Percentiles rank a stretch among this genome's conserved stretches.
Conservation (phyloP, 371 early-diverging fungal species). For the Mycotypha africana region DNA sequence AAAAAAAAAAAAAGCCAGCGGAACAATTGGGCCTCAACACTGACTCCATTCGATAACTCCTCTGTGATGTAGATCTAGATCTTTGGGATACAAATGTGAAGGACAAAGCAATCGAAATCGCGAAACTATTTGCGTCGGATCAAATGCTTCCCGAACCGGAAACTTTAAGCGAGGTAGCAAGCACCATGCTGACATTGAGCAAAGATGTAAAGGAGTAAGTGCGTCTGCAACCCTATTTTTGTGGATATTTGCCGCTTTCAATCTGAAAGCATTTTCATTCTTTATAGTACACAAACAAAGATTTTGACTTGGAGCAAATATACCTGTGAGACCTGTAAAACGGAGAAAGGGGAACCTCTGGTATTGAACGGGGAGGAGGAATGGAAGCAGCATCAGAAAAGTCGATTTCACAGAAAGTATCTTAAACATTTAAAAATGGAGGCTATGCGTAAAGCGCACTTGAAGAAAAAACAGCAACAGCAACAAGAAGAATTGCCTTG, state of each 20-base stretch:
- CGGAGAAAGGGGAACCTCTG: constrained; percentile 33
- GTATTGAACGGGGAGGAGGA: constrained; percentile 66
- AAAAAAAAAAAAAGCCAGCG: too few relatives aligned
- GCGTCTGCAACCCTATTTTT: too few relatives aligned
- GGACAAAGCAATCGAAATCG: constrained; percentile 45
- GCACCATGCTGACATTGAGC: constrained; percentile 26
- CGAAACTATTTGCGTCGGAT: constrained; percentile 32
- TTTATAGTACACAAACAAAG: constrained; percentile 40
- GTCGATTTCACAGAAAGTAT: constrained; percentile 56
- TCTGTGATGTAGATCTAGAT: constrained; percentile 43
- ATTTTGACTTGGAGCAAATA: constrained; percentile 59
- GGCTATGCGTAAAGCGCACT: constrained; percentile 13
- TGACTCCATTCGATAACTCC: too few relatives aligned
- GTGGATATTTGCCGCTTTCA: too few relatives aligned
- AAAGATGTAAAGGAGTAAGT: constrained; percentile 25
- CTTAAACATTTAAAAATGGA: constrained; percentile 21
- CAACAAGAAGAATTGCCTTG: neutral
- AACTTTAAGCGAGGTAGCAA: constrained; percentile 28
- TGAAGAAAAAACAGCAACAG: constrained; percentile 5
- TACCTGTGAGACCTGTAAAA: constrained; percentile 56
- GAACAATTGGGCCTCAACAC: too few relatives aligned
- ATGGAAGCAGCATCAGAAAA: constrained; percentile 60
- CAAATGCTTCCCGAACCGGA: constrained; percentile 36
- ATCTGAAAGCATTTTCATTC: neutral
- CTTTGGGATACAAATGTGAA: constrained; percentile 53